phyloP scores from a whole-genome alignment of 805 yeast species.

The Ogataea ramenticola region DNA sequence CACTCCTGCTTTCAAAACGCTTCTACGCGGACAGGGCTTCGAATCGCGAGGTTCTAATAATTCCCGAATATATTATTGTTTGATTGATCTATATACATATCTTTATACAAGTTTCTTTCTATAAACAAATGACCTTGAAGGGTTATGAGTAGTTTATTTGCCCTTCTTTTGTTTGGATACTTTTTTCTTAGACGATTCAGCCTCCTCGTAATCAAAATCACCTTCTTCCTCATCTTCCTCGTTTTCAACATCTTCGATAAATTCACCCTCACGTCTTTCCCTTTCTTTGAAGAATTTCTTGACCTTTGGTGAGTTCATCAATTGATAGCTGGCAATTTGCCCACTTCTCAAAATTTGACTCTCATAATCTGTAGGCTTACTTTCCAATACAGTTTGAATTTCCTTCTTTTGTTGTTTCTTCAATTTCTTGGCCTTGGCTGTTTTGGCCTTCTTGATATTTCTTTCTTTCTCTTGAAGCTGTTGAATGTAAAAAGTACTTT shows the following conservation, averaged over 20 bases:
- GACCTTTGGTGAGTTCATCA: slow-evolving; percentile 20
- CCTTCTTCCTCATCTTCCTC: background rate
- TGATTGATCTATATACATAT: background rate
- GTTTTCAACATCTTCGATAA: slow-evolving; percentile 8
- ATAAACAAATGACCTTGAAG: too few species aligned
- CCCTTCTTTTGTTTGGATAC: background rate
- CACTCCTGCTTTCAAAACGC: too few species aligned
- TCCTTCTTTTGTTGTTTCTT: slow-evolving; percentile 18
- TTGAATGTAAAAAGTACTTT: slow-evolving; percentile 22
- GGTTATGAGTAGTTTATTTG: too few species aligned
- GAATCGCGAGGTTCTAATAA: background rate
- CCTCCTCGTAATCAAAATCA: too few species aligned
- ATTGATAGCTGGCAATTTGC: slow-evolving; percentile 19
- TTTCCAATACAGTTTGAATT: slow-evolving; percentile 17
- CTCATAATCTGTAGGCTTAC: slow-evolving; percentile 16
- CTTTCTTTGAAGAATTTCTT: slow-evolving; percentile 1
- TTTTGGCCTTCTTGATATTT: slow-evolving; percentile 16
- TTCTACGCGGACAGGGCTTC: background rate
- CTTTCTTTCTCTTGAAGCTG: slow-evolving; percentile 29
- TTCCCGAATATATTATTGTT: too few species aligned
- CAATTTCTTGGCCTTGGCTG: slow-evolving; percentile 15
- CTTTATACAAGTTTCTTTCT: background rate
- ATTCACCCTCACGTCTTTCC: slow-evolving; percentile 2
- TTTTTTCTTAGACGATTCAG: too few species aligned
- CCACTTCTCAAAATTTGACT: slow-evolving; percentile 16